Evolutionary conservation across 176 grass and related monocot genomes (phyloP).

Genomic region (Chrysopogon serrulatus): DNA sequence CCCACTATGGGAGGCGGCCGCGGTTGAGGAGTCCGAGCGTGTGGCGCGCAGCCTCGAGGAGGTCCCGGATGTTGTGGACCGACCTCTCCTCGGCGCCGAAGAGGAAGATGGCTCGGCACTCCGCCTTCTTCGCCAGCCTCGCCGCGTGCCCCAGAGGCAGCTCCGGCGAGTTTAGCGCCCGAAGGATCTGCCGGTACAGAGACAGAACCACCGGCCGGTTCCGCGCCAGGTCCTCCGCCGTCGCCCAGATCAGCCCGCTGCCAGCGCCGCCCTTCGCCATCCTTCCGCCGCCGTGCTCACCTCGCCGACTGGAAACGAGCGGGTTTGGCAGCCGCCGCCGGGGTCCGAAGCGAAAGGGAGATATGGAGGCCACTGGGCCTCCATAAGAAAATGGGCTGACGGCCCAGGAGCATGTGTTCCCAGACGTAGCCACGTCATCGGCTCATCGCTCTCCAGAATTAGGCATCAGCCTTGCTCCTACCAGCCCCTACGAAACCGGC

Average conservation of each 20-base stretch:
- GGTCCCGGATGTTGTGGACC: slow-evolving; percentile 74
- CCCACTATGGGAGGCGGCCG: slow-evolving; percentile 59
- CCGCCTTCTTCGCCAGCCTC: slow-evolving; percentile 75
- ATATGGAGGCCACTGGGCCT: not conserved
- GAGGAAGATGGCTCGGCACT: slow-evolving; percentile 73
- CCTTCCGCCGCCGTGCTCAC: not conserved
- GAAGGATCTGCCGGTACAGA: slow-evolving; percentile 76
- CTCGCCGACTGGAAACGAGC: not conserved
- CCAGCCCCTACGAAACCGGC: slow-evolving; percentile 20
- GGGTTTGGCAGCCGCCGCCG: not conserved
- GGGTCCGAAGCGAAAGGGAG: not conserved
- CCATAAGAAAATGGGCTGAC: not conserved
- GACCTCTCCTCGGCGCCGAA: slow-evolving; percentile 80
- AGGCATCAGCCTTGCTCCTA: not conserved
- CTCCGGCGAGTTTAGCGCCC: slow-evolving; percentile 67
- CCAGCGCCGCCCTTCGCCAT: slow-evolving; percentile 47
- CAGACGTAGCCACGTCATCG: not conserved
- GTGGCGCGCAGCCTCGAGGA: slow-evolving; percentile 70
- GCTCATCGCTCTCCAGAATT: not conserved
- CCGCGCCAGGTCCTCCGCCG: slow-evolving; percentile 59
- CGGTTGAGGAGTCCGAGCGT: slow-evolving; percentile 63
- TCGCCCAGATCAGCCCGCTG: slow-evolving; percentile 74
- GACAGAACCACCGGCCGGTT: slow-evolving; percentile 57
- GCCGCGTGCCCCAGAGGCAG: slow-evolving; percentile 62
- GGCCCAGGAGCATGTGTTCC: not conserved